Base-by-base conservation (phyloP, 192 early-diverging fungal species). In the Thoreauomyces humboldtii region DNA sequence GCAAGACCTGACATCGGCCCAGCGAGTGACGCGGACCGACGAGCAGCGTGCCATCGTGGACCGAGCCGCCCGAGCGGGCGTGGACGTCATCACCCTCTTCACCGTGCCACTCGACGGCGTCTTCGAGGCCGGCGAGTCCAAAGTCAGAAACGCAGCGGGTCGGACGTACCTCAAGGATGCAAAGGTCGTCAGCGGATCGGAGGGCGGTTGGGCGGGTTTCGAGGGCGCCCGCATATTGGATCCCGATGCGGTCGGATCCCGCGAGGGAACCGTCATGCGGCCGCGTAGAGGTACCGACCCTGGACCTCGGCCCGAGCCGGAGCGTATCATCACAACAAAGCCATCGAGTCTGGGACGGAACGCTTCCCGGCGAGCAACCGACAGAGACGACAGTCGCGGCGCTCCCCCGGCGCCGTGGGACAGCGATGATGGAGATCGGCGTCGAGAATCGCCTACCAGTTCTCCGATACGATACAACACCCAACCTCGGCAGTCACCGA, bases 61-160 rank as follows among this genome's bases (percentile, higher is more conserved):
- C 7, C 53, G 64, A 4, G 70, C 70, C 28, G 70, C 70, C 24
- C 69, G 69, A 2, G 44, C 41, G 15, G 69, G 69, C 21, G 52
- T 66, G 7, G 63, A 72, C 22, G 34, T 43, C 0, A 37, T 72
- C 28, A 72, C 70, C 2, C 46, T 72, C 15, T 72, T 72, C 43
- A 72, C 70, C 31, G 87, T 95, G 33, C 93, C 93, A 21, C 73
- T 81, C 36, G 86, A 86, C 24, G 82, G 88, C 12, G 76, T 95
- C 24, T 95, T 90, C 73, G 75, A 89, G 50, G 91, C 91, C 27
- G 73, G 84, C 22, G 88, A 90, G 46, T 80, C 77, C 61, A 91
- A 91, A 70, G 71, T 93, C 34, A 85, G 86, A 64, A 90, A 89
- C 62, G 78, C 84, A 6, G 80, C 81, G 45, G 88, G 85, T 70